Evolutionary conservation across 108 stramenopile genomes (phyloP).

Genomic region (Cyclotella choctawhatcheeana): DNA sequence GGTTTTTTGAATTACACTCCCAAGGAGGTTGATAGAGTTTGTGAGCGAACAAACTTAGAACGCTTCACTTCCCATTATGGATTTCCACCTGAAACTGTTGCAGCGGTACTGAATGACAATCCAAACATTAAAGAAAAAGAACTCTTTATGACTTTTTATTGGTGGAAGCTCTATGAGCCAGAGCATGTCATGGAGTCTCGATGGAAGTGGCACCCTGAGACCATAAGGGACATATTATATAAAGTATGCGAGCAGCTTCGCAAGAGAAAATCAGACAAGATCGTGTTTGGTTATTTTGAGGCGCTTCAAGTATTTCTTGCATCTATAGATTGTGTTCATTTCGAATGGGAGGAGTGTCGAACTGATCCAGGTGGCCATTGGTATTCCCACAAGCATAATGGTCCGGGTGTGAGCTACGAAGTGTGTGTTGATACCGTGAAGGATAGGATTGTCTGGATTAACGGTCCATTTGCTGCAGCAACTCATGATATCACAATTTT

Average conservation of each 20-base stretch:
- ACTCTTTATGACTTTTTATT: constrained; percentile 1
- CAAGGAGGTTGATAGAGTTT: background rate
- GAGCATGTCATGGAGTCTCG: constrained; percentile 2
- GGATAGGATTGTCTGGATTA: constrained; percentile 45
- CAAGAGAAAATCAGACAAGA: background rate
- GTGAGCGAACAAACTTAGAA: constrained; percentile 4
- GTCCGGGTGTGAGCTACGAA: constrained; percentile 41
- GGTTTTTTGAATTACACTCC: background rate
- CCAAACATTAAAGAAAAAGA: background rate
- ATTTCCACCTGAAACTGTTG: constrained; percentile 8
- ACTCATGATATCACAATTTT: constrained; percentile 44
- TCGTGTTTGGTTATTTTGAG: constrained; percentile 2
- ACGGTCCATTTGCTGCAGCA: constrained; percentile 53
- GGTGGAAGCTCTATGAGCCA: constrained; percentile 1
- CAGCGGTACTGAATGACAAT: constrained; percentile 5
- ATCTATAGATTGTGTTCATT: constrained; percentile 12
- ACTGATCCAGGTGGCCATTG: constrained; percentile 21
- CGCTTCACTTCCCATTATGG: constrained; percentile 1
- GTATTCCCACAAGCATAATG: constrained; percentile 50
- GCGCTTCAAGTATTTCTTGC: background rate
- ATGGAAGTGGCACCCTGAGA: constrained; percentile 15
- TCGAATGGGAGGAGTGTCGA: background rate
- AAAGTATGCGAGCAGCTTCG: background rate
- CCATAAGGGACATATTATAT: constrained; percentile 1
- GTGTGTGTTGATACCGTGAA: constrained; percentile 28